Conservation (phyloP, 352 stramenopile genomes). For the Phytopythium aichiense region DNA sequence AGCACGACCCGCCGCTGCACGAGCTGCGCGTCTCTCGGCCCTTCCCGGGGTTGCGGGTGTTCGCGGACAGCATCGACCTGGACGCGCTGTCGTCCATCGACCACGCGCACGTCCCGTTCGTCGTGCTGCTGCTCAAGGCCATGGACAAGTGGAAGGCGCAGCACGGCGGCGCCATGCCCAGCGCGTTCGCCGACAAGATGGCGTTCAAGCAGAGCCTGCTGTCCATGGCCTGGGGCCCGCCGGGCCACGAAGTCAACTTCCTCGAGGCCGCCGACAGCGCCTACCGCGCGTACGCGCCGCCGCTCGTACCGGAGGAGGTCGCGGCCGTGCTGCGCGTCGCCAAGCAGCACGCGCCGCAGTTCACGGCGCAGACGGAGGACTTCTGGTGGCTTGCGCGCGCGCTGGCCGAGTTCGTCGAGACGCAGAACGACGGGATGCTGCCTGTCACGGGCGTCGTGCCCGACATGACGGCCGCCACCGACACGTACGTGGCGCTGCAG, state of each 20-base stretch:
- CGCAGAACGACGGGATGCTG: slow-evolving; percentile 50
- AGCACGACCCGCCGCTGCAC: slow-evolving; percentile 79
- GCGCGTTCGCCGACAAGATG: slow-evolving; percentile 87
- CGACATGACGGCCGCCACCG: slow-evolving; percentile 96
- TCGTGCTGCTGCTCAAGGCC: slow-evolving; percentile 87
- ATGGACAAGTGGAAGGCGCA: slow-evolving; percentile 49
- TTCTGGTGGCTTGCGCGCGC: slow-evolving; percentile 83
- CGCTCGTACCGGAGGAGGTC: slow-evolving; percentile 82
- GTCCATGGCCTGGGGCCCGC: slow-evolving; percentile 44
- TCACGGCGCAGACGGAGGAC: slow-evolving; percentile 40
- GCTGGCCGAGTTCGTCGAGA: slow-evolving; percentile 73
- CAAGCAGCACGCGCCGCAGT: slow-evolving; percentile 19
- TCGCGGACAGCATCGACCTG: slow-evolving; percentile 55
- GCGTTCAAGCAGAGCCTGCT: slow-evolving; percentile 82
- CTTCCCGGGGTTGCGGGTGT: slow-evolving; percentile 68
- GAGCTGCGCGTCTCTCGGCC: slow-evolving; percentile 86
- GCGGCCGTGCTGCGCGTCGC: slow-evolving; percentile 44
- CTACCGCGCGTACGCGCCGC: slow-evolving; percentile 90
- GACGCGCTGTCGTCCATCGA: slow-evolving; percentile 73
- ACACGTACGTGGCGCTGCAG: slow-evolving; percentile 94
- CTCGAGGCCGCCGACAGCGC: slow-evolving; percentile 90
- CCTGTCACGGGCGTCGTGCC: slow-evolving; percentile 93
- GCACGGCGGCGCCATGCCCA: slow-evolving; percentile 48
- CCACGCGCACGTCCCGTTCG: slow-evolving; percentile 92
- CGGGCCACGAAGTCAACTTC: slow-evolving; percentile 94